Evolutionary conservation across 345 rosid species (phyloP).

Genomic region (Ceriops decandra): DNA sequence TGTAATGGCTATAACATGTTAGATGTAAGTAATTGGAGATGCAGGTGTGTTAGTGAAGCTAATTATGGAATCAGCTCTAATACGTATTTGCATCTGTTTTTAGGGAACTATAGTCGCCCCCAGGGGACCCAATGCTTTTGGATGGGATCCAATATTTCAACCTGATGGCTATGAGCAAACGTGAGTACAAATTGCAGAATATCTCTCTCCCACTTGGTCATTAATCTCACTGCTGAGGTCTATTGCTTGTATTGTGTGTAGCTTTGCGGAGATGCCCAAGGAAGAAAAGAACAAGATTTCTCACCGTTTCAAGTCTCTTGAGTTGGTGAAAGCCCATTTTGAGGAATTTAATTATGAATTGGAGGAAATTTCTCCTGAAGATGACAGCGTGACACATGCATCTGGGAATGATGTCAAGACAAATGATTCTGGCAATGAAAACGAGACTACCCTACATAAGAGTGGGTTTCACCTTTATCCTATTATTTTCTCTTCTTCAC

Average conservation of each 20-base stretch:
- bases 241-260: slow-evolving; percentile 17
- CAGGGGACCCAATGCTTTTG: slow-evolving; percentile 84
- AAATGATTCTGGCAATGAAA: slow-evolving; percentile 4
- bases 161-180: slow-evolving; percentile 86
- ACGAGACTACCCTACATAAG: background rate
- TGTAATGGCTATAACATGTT: no score
- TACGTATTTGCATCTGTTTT: background rate
- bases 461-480: background rate
- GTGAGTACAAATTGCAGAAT: slow-evolving; percentile 28
- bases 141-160: slow-evolving; percentile 96
- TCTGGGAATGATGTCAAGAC: slow-evolving; percentile 55
- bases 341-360: background rate
- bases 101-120: slow-evolving; percentile 89
- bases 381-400: slow-evolving; percentile 19
- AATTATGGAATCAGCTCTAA: no score
- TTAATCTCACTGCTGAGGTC: background rate
- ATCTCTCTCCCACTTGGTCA: background rate
- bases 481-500: background rate
- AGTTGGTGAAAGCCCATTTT: slow-evolving; percentile 64
- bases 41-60: no score
- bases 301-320: slow-evolving; percentile 80
- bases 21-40: no score
- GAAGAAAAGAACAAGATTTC: slow-evolving; percentile 93
- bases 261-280: slow-evolving; percentile 90
- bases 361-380: background rate